Conservation (phyloP, 208 protist species). For the Crithidia bombi region DNA sequence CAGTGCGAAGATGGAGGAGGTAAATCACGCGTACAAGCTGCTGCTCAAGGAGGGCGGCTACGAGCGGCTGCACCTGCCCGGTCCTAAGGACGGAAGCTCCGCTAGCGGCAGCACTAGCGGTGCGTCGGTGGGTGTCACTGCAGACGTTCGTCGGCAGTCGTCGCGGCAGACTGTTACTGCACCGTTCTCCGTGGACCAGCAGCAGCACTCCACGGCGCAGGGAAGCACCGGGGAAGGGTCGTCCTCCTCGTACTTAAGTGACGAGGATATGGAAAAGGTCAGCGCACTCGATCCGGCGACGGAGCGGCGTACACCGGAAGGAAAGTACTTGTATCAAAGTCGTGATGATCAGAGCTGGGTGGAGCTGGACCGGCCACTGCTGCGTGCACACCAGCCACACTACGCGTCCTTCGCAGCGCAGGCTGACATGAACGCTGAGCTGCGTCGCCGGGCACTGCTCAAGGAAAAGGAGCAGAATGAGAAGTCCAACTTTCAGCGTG, state of each 20-base stretch:
- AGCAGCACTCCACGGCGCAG: constrained; percentile 3
- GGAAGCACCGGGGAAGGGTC: background rate
- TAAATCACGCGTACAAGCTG: constrained; percentile 89
- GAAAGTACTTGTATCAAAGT: constrained; percentile 82
- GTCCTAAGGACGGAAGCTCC: background rate
- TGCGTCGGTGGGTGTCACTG: constrained; percentile 32
- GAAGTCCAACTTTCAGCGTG: constrained; percentile 68
- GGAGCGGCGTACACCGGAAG: constrained; percentile 64
- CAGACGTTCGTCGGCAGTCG: constrained; percentile 28
- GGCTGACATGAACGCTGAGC: constrained; percentile 64
- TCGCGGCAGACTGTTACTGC: constrained; percentile 12
- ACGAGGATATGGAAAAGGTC: constrained; percentile 69
- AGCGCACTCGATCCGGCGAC: constrained; percentile 75
- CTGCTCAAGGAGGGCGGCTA: constrained; percentile 84
- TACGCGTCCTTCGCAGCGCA: constrained; percentile 72
- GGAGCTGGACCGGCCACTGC: constrained; percentile 63
- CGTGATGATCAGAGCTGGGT: constrained; percentile 82
- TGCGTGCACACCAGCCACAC: constrained; percentile 62
- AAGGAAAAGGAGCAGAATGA: constrained; percentile 73
- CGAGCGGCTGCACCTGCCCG: constrained; percentile 65
- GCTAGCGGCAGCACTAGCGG: no score
- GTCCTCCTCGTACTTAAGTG: constrained; percentile 35
- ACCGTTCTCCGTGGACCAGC: constrained; percentile 49
- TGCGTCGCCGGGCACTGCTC: constrained; percentile 60
- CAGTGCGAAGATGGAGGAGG: constrained; percentile 73